Percentiles rank a stretch among this genome's conserved stretches.
phyloP scores from a whole-genome alignment of 179 eudicot species.

The Vitellaria paradoxa region DNA sequence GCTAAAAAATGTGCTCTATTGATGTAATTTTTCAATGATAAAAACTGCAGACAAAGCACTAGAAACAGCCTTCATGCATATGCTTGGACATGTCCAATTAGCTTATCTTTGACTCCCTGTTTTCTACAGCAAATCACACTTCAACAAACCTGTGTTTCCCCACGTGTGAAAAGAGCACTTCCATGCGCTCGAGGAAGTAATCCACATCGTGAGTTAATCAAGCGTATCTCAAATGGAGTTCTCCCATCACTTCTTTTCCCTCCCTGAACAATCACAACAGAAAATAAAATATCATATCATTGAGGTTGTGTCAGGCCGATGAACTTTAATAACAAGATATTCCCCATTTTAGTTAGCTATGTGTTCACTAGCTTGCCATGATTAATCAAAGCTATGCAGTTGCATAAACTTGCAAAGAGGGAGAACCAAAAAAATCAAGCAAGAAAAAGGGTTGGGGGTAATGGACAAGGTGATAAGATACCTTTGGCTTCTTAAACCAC shows the following conservation, averaged over 20 bases:
- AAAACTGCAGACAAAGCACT: not conserved
- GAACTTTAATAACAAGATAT: not conserved
- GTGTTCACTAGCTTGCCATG: not conserved
- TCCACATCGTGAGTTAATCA: conserved; percentile 79
- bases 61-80: not conserved
- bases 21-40: not conserved
- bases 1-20: not conserved
- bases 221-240: conserved; percentile 72
- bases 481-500: no score
- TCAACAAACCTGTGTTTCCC: conserved; percentile 92
- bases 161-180: conserved; percentile 98
- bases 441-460: not conserved
- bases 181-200: conserved; percentile 99
- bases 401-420: not conserved
- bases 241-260: conserved; percentile 99
- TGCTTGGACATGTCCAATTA: not conserved
- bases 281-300: not conserved
- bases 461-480: no score
- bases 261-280: conserved; percentile 43
- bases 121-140: not conserved
- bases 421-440: not conserved
- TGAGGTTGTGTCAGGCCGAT: not conserved
- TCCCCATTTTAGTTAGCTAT: not conserved
- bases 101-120: not conserved
- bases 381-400: not conserved